Evolutionary conservation across 805 yeast genomes (phyloP), one percentile per base, ranked within the genome.

Genomic region (Saccharomycodes ludwigii): DNA sequence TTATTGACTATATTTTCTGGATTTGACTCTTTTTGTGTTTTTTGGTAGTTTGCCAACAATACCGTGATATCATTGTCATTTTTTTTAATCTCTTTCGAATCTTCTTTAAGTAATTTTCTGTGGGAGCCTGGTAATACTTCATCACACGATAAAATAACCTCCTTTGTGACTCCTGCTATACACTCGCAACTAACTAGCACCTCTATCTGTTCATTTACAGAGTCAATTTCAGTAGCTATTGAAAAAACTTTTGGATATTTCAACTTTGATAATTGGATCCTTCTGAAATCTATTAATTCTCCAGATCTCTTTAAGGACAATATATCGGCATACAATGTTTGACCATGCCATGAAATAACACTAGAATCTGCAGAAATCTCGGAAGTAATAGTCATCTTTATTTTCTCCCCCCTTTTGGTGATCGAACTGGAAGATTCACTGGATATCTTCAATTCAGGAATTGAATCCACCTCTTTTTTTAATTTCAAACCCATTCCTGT

Each of bases 271-370:
- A 52, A 20, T 4, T 39, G 47, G 1, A 66, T 44, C 37, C 66
- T 57, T 34, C 72, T 52, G 34, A 65, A 69, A 36, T 66, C 73
- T 6, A 68, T 32, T 9, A 71, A 38, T 3, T 29, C 40, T 0
- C 70, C 71, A 5, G 43, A 40, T 4, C 45, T 37, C 21, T 46
- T 45, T 2, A 48, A 50, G 9, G 54, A 35, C 6, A 55, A 40
- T 1, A 65, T 43, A 25, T 52, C 56, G 0, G 56, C 35, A 1
- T 58, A 52, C 3, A 63, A 31, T 4, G 44, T 27, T 25, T 52
- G 47, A 9, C 54, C 56, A 32, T 53, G 55, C 66, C 66, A 61
- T 6, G 32, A 18, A 1, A 43, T 25, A 1, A 46, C 24, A 18
- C 40, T 40, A 26, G 40, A 40, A 13, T 34, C 31, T 1, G 48